Base-by-base conservation (phyloP, 2,329 filamentous ascomycete genomes). In the Colletotrichum ledebouriae region DNA sequence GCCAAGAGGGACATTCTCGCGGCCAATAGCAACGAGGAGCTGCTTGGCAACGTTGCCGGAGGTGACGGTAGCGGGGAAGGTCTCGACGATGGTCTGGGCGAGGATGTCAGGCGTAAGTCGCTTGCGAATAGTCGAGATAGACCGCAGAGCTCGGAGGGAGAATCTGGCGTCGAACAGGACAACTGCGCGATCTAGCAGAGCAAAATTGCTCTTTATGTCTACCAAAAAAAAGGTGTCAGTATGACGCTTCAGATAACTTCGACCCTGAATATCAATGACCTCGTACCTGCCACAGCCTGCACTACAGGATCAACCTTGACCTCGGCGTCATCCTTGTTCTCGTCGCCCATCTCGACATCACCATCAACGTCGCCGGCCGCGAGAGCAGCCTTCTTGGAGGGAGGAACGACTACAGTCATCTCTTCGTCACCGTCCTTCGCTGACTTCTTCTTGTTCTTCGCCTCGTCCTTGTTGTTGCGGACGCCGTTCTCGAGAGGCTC, bases 141-240 rank as follows among this genome's bases (percentile, higher is more conserved):
- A 97, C 76, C 96, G 92, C 72, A 99, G 88, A 70, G 96, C 96
- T 77, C 96, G 90, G 72, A 99, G 91, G 65, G 95, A 94, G 83
- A 98, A 99, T 84, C 96, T 91, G 68, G 94, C 90, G 82, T 99
- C 96, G 80, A 98, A 99, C 75, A 97, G 89, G 72, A 90, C 87
- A 72, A 99, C 95, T 73, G 94, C 96, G 76, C 94, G 92, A 77
- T 98, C 94, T 76, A 99, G 87, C 72, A 99, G 87, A 59, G 89
- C 89, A 78, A 98, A 98, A 83, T 97, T 98, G 86, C 89, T 91
- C 83, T 94, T 96, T 83, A 99, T 97, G 80, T 98, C 96, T 98
- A 77, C 44, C 65, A 68, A 57, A 25, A 29, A 29, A 71, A 34
- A 17, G 33, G n/a, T 46, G 70, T 77, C 63, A 77, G 74, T 64